Evolutionary conservation across 192 early-diverging fungal species (phyloP), one percentile per base, ranked within the genome.

Genomic region (Coemansia biformis): DNA sequence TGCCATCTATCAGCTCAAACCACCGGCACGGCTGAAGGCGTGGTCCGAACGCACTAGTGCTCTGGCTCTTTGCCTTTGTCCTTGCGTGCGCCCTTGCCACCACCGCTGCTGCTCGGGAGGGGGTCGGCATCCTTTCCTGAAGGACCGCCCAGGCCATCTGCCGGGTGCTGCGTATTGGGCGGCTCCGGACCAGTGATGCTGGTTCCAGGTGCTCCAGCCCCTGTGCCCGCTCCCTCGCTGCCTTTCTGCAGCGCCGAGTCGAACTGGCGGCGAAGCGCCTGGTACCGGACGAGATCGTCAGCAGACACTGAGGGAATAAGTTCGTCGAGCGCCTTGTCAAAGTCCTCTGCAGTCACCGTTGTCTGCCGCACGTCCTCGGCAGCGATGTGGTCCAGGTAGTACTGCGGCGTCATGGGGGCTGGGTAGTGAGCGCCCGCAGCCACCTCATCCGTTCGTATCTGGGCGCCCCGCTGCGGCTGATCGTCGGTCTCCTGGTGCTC

Each of bases 261-360:
- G 55, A 99, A 98, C 66, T 86, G 83, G 45, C 78, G 80, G 46
- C 89, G 81, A 8, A 98, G 77, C 19, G 66, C 66, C 46, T 81
- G 75, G 65, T 99, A 99, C 38, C 92, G 83, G 19, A 81, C 82
- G 13, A 99, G 64, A 61, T 99, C 97, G 18, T 79, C 81, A 5
- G 82, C 79, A 3, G 86, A 85, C 5, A 99, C 92, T 8, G 86
- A 89, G 0, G 97, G 97, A 38, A 89, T 78, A 35, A 99, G 71
- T 51, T 93, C 92, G 10, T 65, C 75, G 19, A 93, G 64, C 1
- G 97, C 97, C 16, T 52, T 62, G 36, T 80, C 63, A 75, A 99
- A 99, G 64, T 99, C 95, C 6, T 78, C 63, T 37, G 80, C 69
- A 0, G 76, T 82, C 0, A 98, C 92, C 19, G 87, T 81, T 0